Evolutionary conservation across 2,329 filamentous ascomycete species (phyloP), one percentile per base, ranked within the genome.

Genomic region (Colletotrichum lindemuthianum): DNA sequence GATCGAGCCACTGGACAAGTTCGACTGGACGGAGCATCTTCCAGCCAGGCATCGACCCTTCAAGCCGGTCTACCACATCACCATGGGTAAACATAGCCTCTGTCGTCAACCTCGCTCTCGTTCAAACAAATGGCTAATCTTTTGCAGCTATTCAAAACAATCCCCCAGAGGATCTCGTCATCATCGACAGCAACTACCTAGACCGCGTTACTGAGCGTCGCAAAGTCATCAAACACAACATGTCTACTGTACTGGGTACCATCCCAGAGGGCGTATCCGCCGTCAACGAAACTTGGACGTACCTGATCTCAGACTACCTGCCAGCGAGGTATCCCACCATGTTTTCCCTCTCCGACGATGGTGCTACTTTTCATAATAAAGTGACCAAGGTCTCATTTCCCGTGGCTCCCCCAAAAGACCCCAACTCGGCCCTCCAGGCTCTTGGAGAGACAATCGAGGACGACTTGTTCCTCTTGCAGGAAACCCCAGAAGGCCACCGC

Each of bases 401-500:
- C 0, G 69, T 74, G 1, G 13, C 69, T 0, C 70, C 75, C 1
- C 72, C 75, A 0, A 39, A 64, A 1, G 75, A 79, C 33, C 65
- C 74, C 0, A 58, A 73, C 2, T 72, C 72, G 0, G 77, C 79
- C 5, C 74, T 86, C 13, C 70, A 75, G 13, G 71, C 75, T 7
- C 71, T 86, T 1, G 82, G 77, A n/a, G 78, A 83, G 69, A 85
- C 80, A 0, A 76, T 87, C 2, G 84, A 87, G 61, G 84, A 87
- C 57, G 84, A 87, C 67, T 68, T 87, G 16, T 85, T 87, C 55
- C 72, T 87, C 2, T 73, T 86, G 6, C 74, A 75, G 16, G 76
- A 79, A 51, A 80, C 78, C 7, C 71, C 74, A 0, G 69, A 74
- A 2, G 77, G 81, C 1, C 83, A 86, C 60, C 70, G 75, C 4